Evolutionary conservation across 2,329 filamentous ascomycete genomes (phyloP).

Genomic region (Fusarium phyllophilum): DNA sequence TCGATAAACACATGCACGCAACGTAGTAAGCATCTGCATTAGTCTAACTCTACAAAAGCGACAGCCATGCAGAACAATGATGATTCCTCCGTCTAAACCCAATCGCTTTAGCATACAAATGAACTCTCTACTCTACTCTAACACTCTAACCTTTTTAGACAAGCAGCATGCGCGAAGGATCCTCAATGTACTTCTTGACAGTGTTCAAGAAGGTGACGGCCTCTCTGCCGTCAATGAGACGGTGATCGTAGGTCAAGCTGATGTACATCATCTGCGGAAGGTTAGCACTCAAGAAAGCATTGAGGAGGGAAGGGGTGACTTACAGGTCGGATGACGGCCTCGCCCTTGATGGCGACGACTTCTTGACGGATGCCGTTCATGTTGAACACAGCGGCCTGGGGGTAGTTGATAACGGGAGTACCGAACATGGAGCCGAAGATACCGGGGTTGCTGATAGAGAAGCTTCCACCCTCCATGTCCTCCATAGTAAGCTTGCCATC

Average conservation of each 20-base stretch:
- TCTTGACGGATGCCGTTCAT: conserved; percentile 66
- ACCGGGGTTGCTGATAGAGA: conserved; percentile 83
- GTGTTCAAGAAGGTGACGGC: conserved; percentile 66
- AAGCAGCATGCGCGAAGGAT: conserved; percentile 60
- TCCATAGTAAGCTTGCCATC: conserved; percentile 82
- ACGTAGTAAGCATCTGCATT: conserved; percentile 12
- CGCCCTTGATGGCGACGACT: conserved; percentile 68
- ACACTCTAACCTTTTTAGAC: conserved; percentile 48
- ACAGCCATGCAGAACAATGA: conserved; percentile 18
- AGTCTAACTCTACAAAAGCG: conserved; percentile 24
- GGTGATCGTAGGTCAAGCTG: conserved; percentile 64
- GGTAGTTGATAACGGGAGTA: conserved; percentile 81
- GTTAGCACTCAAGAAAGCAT: too few relatives aligned
- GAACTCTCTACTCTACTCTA: background rate
- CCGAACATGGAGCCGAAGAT: conserved; percentile 67
- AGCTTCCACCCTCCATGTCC: conserved; percentile 80
- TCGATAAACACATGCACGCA: background rate
- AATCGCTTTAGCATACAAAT: conserved; percentile 33
- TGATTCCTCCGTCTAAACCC: conserved; percentile 6
- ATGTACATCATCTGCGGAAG: conserved; percentile 55
- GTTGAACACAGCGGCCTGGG: conserved; percentile 72
- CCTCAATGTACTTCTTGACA: conserved; percentile 47
- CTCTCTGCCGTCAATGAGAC: conserved; percentile 66
- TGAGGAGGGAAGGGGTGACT: too few relatives aligned
- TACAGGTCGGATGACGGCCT: conserved; percentile 50